These are phyloP conservation scores for Stenocarpella maydis DNA, from an alignment of 2,329 filamentous ascomycete species.

Conservation along the genomic window DNA sequence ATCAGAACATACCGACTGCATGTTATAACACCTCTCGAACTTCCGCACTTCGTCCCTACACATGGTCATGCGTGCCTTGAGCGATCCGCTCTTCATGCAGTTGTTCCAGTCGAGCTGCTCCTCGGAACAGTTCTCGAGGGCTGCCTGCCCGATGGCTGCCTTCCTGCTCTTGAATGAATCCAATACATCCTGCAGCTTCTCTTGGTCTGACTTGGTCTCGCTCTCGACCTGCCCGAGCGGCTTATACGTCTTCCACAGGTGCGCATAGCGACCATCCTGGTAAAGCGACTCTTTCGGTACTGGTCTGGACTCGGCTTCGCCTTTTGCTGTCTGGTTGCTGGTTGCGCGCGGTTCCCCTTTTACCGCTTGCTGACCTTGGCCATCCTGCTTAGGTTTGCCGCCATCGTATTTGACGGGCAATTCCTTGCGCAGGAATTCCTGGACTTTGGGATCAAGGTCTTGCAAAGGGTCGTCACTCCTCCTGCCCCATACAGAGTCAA, in stretches of 20 bases:
- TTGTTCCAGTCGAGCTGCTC: constrained; percentile 84
- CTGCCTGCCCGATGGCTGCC: constrained; percentile 78
- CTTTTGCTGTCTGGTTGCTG: constrained; percentile 29
- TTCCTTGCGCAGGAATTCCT: constrained; percentile 85
- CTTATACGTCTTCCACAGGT: constrained; percentile 92
- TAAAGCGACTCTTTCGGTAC: constrained; percentile 63
- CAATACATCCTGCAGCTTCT: constrained; percentile 81
- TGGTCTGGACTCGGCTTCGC: background rate
- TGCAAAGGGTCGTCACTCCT: constrained; percentile 69
- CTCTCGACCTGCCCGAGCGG: constrained; percentile 75
- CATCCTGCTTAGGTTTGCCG: constrained; percentile 33
- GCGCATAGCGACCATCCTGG: constrained; percentile 73
- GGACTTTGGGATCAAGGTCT: constrained; percentile 82
- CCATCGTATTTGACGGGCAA: constrained; percentile 73
- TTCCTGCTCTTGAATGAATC: constrained; percentile 86
- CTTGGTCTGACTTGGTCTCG: constrained; percentile 76
- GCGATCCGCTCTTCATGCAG: constrained; percentile 80
- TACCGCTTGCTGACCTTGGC: constrained; percentile 11
- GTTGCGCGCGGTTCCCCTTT: constrained; percentile 4
- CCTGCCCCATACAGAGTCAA: constrained; percentile 59
- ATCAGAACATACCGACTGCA: constrained; percentile 72
- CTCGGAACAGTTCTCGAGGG: constrained; percentile 91
- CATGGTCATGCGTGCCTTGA: constrained; percentile 76
- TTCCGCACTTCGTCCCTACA: constrained; percentile 79
- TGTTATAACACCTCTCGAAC: constrained; percentile 88